Base-by-base conservation (phyloP, 257 asterid genomes). In the Rauvolfia tetraphylla region DNA sequence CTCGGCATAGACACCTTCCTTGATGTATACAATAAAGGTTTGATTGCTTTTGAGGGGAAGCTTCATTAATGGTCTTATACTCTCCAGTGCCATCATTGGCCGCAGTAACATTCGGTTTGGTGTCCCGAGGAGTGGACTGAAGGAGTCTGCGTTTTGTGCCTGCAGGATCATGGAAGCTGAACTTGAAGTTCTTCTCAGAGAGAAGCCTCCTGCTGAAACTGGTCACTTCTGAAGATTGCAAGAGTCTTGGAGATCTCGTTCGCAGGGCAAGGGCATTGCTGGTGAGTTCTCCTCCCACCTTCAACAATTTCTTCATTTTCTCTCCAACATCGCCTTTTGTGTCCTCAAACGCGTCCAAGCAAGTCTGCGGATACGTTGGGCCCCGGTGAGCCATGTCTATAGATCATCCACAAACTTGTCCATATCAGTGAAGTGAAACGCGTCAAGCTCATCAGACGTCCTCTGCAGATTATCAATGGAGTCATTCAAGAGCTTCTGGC, bases 331-430 rank as follows among this genome's bases (percentile, higher is more conserved):
- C 88, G 1, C 91, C 90, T 0, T 91, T 88, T 58, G 92, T 83
- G 81, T 89, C 81, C 74, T 86, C 81, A 56, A 93, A 90, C 14
- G 86, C 90, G 39, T 92, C 96, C 18, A 90, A 33, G 79, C 98
- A 93, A 1, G 97, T 86, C 31, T 89, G 87, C 68, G 90, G 89
- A 83, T 85, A 81, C 0, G 90, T 79, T 89, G 73, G 33, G 90
- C 89, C 5, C 88, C 97, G 25, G 94, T 87, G 1, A 92, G 88
- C 98, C 97, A 93, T 17, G 90, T 87, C 85, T 85, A 86, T 46
- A 92, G 61, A 72, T 93, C 97, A 25, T 86, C 92, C 1, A 87
- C 54, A 58, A 84, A 76, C 42, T 81, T 79, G 0, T 82, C 73
- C 20, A 90, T 7, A 63, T 63, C 42, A 29, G 11, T 54, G 17